Evolutionary conservation across 2,329 filamentous ascomycete genomes (phyloP), one percentile per base, ranked within the genome.

Genomic region (Paecilomyces dactylethromorphus): DNA sequence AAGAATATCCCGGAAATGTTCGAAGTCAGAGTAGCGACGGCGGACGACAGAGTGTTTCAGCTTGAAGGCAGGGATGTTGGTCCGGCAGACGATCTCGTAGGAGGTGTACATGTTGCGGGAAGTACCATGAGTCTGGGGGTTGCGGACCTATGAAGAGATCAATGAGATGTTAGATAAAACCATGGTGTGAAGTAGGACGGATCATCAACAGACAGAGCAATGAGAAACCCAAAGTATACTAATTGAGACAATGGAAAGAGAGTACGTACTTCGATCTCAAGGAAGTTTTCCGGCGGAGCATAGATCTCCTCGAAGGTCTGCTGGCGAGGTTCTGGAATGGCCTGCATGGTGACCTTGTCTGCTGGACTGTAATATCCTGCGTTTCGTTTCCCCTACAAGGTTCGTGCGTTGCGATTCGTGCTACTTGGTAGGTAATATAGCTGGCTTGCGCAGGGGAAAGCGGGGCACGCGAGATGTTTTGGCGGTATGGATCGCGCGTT

Each of bases 301-400:
- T 99, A 99, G 75, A 97, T 96, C 83, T 99, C 94, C 79, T 99
- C 94, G 73, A 97, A 97, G 72, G 89, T 94, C 81, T 99, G 94
- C 78, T 90, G 87, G 69, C 92, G 90, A 66, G 89, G 79, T 65
- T 86, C 84, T 53, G 85, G 84, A 68, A 87, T 79, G 59, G 84
- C 82, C 74, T 87, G 84, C 84, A 87, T 87, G 54, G 66, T 76
- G 65, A 57, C 24, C 12, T 32, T 54, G 10, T 54, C 22, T 54
- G 53, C 13, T 18, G n/a, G 13, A 18, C 18, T 26, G 10, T 26
- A 18, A 15, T 29, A 31, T 31, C n/a, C 10, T 29, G 22, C 11
- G 13, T 13, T 52, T 18, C 49, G n/a, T 26, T 52, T 22, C 8
- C 13, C 35, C 13, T 45, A 10, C 10, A 11, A 45, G 18, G 24